Conservation (phyloP, 139 green algal species). For the Picochlorum sp. region DNA sequence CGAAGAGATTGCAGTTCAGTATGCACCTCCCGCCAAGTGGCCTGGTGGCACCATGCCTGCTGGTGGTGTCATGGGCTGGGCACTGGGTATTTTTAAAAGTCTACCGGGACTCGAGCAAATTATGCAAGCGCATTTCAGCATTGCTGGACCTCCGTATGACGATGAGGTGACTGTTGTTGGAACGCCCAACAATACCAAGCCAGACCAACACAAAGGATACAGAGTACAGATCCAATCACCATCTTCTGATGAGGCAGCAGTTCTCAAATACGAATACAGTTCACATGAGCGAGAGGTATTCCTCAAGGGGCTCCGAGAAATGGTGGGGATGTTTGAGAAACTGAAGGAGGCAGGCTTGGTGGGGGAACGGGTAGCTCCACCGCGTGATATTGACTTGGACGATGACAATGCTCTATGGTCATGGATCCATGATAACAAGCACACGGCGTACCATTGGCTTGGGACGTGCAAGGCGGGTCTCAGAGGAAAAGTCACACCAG, state of each 20-base stretch:
- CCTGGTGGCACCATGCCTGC: background rate
- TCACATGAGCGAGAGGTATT: background rate
- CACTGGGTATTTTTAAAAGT: background rate
- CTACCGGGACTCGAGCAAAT: background rate
- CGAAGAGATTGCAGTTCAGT: slow-evolving; percentile 3
- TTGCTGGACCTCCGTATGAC: background rate
- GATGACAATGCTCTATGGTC: background rate
- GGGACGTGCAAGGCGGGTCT: background rate
- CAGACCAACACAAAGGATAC: background rate
- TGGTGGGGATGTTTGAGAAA: background rate
- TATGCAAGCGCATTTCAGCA: slow-evolving; percentile 3
- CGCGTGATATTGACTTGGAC: background rate
- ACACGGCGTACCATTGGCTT: slow-evolving; percentile 2
- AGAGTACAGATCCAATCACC: background rate
- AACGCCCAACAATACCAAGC: background rate
- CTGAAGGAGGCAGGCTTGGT: slow-evolving; percentile 2
- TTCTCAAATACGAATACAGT: background rate
- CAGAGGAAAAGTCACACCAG: background rate
- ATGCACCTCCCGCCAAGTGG: background rate
- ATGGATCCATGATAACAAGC: slow-evolving; percentile 4
- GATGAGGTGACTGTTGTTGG: slow-evolving; percentile 2
- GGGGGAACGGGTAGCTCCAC: background rate
- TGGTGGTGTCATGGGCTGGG: slow-evolving; percentile 3
- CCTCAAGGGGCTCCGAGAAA: background rate
- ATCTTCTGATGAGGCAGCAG: background rate